Base-by-base conservation (phyloP, 2,329 filamentous ascomycete species). In the Cladophialophora carrionii region DNA sequence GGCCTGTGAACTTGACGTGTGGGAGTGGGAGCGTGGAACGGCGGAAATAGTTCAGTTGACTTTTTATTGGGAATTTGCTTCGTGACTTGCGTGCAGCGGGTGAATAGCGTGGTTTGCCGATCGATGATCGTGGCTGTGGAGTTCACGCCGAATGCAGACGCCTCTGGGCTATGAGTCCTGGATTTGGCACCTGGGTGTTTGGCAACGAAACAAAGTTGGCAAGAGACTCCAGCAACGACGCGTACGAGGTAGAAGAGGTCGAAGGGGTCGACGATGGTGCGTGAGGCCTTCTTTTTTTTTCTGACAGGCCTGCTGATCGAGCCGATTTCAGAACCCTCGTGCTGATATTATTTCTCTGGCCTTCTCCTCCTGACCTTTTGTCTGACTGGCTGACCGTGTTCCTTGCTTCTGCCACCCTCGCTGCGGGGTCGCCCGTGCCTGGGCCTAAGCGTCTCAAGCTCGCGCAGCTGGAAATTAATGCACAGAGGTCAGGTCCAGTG, bases 371-470 rank as follows among this genome's bases (percentile, higher is more conserved):
- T 49, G 51, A 43, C 56, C 56, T 61, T 66, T 52, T 54, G 57
- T 43, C 46, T 53, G 51, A 55, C 51, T 61, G 55, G 59, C 55
- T 61, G 54, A 49, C 62, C 49, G 57, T 56, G 65, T 67, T 61
- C 61, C 61, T 68, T 61, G 61, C 61, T 59, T 63, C 60, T 61
- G 58, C 49, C 49, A 32, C 34, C 52, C 53, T 12, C 37, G 58
- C 64, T 66, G 67, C 67, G 67, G 64, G 67, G 67, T 68, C 58
- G 57, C 52, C 63, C 66, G 66, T 68, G 63, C 63, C 63, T 68
- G 66, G 63, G 49, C 48, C 61, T 59, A 61, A 60, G 48, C 29
- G 59, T 54, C 32, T 53, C 66, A 68, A 60, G 57, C 57, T 60
- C 57, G 57, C 57, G 46, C 43, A 52, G 12, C 57, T 37, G 67